Percentiles rank a stretch among this genome's conserved stretches.
Evolutionary conservation across 176 grass and related monocot species (phyloP).

Genomic region (Cenchrus americanus): DNA sequence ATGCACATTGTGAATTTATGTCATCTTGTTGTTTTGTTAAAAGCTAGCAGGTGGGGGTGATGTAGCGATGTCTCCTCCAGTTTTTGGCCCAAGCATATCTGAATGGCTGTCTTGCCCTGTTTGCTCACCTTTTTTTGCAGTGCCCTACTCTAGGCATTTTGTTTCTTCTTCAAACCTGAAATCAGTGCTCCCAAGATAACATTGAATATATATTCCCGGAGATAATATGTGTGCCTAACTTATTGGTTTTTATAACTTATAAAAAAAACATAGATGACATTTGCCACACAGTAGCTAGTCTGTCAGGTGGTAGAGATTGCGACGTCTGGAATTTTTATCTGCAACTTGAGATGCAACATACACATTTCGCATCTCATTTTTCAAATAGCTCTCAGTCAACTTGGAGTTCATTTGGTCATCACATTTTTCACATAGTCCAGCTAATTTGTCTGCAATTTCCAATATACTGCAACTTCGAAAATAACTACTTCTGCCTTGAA

Average conservation of each 20-base stretch:
- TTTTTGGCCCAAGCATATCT: constrained; percentile 40
- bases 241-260: not conserved
- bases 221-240: constrained; percentile 37
- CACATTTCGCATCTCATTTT: constrained; percentile 1
- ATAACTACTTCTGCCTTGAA: not conserved
- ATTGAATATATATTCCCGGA: constrained; percentile 44
- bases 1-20: constrained; percentile 29
- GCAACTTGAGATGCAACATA: constrained; percentile 23
- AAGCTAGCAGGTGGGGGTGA: constrained; percentile 33
- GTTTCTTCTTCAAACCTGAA: constrained; percentile 30
- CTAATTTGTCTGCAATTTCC: not conserved
- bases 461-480: not conserved
- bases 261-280: constrained; percentile 21
- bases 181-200: constrained; percentile 29
- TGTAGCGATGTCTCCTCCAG: constrained; percentile 30
- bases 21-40: constrained; percentile 39
- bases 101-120: constrained; percentile 40
- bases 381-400: not conserved
- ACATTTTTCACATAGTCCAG: constrained; percentile 4
- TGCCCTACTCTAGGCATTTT: constrained; percentile 38
- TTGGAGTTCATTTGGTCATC: not conserved
- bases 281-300: constrained; percentile 1
- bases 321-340: not conserved
- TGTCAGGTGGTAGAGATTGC: not conserved
- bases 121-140: constrained; percentile 23